These are phyloP conservation scores for Endothia cerciana DNA, from an alignment of 2,329 filamentous ascomycete species.

Conservation along the genomic window DNA sequence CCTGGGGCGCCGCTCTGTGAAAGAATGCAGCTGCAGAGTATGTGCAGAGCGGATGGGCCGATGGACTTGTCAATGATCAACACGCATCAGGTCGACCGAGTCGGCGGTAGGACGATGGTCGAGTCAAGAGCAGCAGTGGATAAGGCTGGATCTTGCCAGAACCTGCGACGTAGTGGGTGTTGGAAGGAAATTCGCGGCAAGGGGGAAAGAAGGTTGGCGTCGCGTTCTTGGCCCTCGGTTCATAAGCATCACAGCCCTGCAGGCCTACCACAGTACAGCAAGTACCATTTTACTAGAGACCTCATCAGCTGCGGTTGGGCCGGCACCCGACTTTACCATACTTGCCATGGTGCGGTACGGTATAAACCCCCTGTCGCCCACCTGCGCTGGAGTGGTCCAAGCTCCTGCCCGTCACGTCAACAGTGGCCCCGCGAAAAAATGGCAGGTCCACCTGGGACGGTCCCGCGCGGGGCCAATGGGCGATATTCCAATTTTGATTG, in stretches of 20 bases:
- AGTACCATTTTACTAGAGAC: background rate
- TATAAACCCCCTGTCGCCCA: slow-evolving; percentile 3
- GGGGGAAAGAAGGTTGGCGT: slow-evolving; percentile 14
- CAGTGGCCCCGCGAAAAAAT: background rate
- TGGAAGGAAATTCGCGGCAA: slow-evolving; percentile 6
- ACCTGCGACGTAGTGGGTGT: background rate
- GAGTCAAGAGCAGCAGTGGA: background rate
- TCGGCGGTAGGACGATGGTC: background rate
- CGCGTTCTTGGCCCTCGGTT: slow-evolving; percentile 4
- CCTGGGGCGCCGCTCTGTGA: background rate
- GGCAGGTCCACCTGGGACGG: background rate
- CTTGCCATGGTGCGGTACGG: background rate
- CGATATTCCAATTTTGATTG: slow-evolving; percentile 27
- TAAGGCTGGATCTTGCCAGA: background rate
- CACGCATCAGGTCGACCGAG: background rate
- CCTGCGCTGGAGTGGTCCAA: slow-evolving; percentile 6
- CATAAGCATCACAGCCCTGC: slow-evolving; percentile 1
- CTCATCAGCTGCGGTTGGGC: no score
- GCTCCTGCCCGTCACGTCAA: background rate
- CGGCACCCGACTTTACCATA: slow-evolving; percentile 8
- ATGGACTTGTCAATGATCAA: background rate
- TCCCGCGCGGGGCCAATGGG: slow-evolving; percentile 23
- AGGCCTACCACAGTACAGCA: background rate
- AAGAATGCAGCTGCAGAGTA: background rate
- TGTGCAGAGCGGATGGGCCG: background rate